Conservation (phyloP, 2,329 filamentous ascomycete species). For the Teratosphaeria destructans region DNA sequence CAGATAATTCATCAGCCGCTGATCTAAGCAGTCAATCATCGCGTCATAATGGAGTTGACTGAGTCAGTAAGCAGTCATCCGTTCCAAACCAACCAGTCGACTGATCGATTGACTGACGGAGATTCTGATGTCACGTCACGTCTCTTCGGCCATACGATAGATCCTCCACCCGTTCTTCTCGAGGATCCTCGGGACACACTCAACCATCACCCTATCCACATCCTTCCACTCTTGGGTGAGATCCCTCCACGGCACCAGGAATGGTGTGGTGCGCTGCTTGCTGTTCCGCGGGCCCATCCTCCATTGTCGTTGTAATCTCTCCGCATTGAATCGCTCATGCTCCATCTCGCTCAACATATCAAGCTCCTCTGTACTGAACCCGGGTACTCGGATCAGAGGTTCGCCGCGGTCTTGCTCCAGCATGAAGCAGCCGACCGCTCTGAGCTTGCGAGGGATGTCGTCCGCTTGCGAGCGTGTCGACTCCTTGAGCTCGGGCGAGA, state of each 20-base stretch:
- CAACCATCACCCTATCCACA: slow-evolving; percentile 28
- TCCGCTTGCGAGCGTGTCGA: slow-evolving; percentile 26
- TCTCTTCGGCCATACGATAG: slow-evolving; percentile 20
- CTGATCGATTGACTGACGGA: no score
- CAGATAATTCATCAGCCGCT: no score
- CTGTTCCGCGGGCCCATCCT: slow-evolving; percentile 23
- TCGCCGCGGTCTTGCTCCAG: slow-evolving; percentile 20
- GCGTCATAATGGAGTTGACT: no score
- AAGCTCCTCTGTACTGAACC: slow-evolving; percentile 21
- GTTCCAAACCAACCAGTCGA: neutral
- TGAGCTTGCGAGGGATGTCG: slow-evolving; percentile 27
- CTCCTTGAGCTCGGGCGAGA: slow-evolving; percentile 24
- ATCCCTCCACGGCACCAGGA: slow-evolving; percentile 26
- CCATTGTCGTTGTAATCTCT: slow-evolving; percentile 26
- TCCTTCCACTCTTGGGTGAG: slow-evolving; percentile 25
- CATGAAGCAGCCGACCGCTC: slow-evolving; percentile 26
- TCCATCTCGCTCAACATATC: slow-evolving; percentile 26
- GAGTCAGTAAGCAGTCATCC: neutral
- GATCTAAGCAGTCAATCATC: no score
- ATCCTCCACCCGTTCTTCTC: slow-evolving; percentile 24
- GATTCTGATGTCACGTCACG: neutral
- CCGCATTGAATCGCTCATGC: slow-evolving; percentile 27
- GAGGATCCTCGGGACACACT: slow-evolving; percentile 23
- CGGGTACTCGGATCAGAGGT: slow-evolving; percentile 19
- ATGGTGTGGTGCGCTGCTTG: slow-evolving; percentile 24